phyloP scores from a whole-genome alignment of 306 rosid species.

The Vigna trinervia region DNA sequence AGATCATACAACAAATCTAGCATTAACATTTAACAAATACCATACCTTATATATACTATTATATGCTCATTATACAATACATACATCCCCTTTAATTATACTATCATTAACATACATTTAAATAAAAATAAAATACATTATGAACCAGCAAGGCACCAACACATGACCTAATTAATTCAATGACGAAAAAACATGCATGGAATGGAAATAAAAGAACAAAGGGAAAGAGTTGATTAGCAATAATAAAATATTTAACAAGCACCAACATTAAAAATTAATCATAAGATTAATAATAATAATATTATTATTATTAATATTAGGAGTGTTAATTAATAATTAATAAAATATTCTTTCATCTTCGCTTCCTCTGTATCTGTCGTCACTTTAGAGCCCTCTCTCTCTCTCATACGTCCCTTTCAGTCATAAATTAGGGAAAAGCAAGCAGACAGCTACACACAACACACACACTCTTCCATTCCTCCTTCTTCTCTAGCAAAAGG shows the following conservation, averaged over 20 bases:
- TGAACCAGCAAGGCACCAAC: too few relatives aligned
- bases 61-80: too few relatives aligned
- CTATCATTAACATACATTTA: neutral
- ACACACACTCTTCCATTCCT: conserved; percentile 18
- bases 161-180: too few relatives aligned
- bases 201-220: neutral
- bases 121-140: too few relatives aligned
- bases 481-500: conserved; percentile 16
- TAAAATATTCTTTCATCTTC: neutral
- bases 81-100: neutral
- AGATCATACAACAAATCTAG: conserved; percentile 38
- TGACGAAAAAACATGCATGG: neutral
- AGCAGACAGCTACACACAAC: conserved; percentile 52
- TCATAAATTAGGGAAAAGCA: conserved; percentile 85
- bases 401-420: conserved; percentile 87
- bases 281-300: too few relatives aligned
- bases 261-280: too few relatives aligned
- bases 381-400: conserved; percentile 59
- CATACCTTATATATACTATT: too few relatives aligned
- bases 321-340: neutral
- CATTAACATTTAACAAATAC: conserved; percentile 26
- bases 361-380: conserved; percentile 28
- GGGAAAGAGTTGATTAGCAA: neutral
- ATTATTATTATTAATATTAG: too few relatives aligned
- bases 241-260: too few relatives aligned